Evolutionary conservation across 2,329 filamentous ascomycete genomes (phyloP).

Genomic region (Tolypocladium ovalisporum): DNA sequence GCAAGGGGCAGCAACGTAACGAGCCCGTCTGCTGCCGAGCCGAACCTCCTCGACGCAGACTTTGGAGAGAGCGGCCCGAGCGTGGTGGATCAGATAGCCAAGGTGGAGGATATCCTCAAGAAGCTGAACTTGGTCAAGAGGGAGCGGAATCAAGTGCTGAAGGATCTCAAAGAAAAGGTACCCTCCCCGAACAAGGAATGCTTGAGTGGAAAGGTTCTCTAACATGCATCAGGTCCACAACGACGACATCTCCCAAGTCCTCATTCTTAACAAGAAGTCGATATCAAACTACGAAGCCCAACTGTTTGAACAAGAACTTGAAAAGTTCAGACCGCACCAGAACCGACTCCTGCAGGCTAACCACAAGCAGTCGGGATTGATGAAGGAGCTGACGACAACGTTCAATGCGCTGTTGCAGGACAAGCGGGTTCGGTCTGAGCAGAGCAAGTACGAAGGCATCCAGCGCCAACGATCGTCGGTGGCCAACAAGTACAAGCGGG

Average conservation of each 20-base stretch:
- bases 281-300: conserved; percentile 86
- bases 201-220: conserved; percentile 2
- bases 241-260: conserved; percentile 93
- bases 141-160: conserved; percentile 82
- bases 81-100: conserved; percentile 79
- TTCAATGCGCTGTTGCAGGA: conserved; percentile 88
- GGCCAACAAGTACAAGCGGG: conserved; percentile 77
- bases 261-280: conserved; percentile 96
- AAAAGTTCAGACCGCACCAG: conserved; percentile 92
- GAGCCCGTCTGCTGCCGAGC: conserved; percentile 54
- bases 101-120: conserved; percentile 81
- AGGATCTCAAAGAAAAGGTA: conserved; percentile 97
- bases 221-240: conserved; percentile 60
- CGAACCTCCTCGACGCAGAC: conserved; percentile 81
- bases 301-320: conserved; percentile 90
- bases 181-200: background rate
- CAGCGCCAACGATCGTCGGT: conserved; percentile 73
- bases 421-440: conserved; percentile 84
- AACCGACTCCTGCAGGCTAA: conserved; percentile 84
- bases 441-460: conserved; percentile 87
- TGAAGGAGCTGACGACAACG: conserved; percentile 84
- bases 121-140: conserved; percentile 87
- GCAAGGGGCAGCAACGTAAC: conserved; percentile 49
- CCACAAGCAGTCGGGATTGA: conserved; percentile 85
- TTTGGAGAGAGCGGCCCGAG: conserved; percentile 72